Evolutionary conservation across 352 stramenopile species (phyloP), one percentile per base, ranked within the genome.

Genomic region (Peronospora tabacina): DNA sequence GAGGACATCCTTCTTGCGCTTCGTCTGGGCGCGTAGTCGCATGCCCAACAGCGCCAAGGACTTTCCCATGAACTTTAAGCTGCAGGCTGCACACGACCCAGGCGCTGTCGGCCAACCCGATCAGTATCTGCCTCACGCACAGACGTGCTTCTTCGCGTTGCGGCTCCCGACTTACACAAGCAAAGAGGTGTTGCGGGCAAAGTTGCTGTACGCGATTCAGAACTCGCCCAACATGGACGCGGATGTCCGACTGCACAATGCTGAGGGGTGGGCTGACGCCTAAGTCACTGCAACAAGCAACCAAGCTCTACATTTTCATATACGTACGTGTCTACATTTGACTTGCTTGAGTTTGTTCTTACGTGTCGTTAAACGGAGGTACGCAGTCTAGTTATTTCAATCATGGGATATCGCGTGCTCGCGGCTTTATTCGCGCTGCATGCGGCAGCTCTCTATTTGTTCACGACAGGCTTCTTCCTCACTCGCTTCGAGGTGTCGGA

Each of bases 131-230:
- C 96, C 96, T 34, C 95, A 98, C 60, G 95, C 96, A n/a, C 97
- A 98, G 56, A 99, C 97, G 7, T 99, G 97, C 63, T 99, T 99
- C 76, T 99, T 99, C 64, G 94, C 90, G 12, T 68, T 99, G 43
- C 90, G 87, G 0, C 68, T 99, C 20, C 97, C 97, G 16, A 67
- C 83, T 43, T 99, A 99, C 67, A 94, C 86, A 38, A 90, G 68
- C 24, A 87, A 95, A 56, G 85, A 95, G 36, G 68, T 90, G n/a
- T 56, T 95, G 50, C 70, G 79, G 7, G 60, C 74, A 8, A 94
- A 93, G 51, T 58, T 97, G 44, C 66, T 93, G 46, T 97, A 97
- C 51, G 90, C 91, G 39, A 97, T 97, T 57, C 84, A 96, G 69
- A 97, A 97, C 72, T 97, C 87, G 67, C 85, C 85, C n/a, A 95